Conservation (phyloP, 2,329 filamentous ascomycete genomes). For the Aphanocladium album region DNA sequence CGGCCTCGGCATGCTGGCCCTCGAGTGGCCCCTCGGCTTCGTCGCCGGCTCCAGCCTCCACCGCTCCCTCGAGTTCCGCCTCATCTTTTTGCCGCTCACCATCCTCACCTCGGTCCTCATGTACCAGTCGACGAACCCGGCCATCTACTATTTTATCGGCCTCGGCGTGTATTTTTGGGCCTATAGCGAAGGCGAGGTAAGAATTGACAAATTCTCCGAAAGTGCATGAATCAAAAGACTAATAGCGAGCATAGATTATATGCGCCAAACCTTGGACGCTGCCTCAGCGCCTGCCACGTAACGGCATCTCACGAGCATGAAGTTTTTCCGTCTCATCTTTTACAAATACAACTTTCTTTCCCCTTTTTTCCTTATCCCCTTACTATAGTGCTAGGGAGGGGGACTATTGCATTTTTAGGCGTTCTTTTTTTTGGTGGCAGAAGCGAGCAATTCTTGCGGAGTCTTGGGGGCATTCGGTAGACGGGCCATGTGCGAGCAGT, state of each 20-base stretch:
- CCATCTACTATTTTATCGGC: constrained; percentile 84
- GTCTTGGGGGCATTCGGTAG: constrained; percentile 3
- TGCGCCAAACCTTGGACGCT: constrained; percentile 67
- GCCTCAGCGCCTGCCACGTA: constrained; percentile 45
- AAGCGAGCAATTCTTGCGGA: neutral
- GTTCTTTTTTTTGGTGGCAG: neutral
- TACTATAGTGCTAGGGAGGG: neutral
- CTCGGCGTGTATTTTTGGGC: constrained; percentile 93
- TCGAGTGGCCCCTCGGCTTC: constrained; percentile 83
- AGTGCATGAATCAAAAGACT: no score
- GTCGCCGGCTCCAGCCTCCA: constrained; percentile 76
- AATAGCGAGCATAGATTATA: constrained; percentile 48
- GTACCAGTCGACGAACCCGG: constrained; percentile 90
- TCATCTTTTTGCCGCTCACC: constrained; percentile 76
- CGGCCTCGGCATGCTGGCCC: constrained; percentile 71
- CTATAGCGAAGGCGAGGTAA: constrained; percentile 93
- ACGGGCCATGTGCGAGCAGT: neutral
- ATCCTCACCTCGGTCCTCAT: constrained; percentile 70
- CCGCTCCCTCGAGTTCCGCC: constrained; percentile 78
- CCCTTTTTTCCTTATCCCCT: constrained; percentile 2
- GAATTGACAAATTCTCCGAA: no score
- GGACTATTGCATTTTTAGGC: neutral
- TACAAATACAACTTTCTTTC: neutral
- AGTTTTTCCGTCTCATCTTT: neutral
- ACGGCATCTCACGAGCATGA: constrained; percentile 17